Evolutionary conservation across 768 basidiomycete genomes (phyloP).

Genomic region (Glaciozyma antarctica): DNA sequence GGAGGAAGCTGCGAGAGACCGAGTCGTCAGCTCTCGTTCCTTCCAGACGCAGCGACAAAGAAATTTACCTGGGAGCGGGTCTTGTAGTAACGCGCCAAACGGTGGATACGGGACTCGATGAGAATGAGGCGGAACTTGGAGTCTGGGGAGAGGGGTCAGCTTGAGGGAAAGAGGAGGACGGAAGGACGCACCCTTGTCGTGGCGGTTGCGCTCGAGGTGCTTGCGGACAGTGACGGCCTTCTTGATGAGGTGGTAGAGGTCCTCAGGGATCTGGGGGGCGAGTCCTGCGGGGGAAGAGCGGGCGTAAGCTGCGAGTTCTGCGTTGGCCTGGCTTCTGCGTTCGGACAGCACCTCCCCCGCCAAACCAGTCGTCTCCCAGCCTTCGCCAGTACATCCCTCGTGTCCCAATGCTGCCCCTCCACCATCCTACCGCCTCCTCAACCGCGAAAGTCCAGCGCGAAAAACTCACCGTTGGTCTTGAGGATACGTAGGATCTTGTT

Average conservation of each 20-base stretch:
- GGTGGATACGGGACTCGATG: slow-evolving; percentile 98
- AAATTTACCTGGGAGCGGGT: slow-evolving; percentile 65
- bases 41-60: not conserved
- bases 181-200: slow-evolving; percentile 62
- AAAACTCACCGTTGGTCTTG: slow-evolving; percentile 72
- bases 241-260: slow-evolving; percentile 99
- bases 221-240: slow-evolving; percentile 99
- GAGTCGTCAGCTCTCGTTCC: not conserved
- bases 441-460: slow-evolving; percentile 17
- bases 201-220: slow-evolving; percentile 94
- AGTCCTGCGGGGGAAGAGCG: slow-evolving; percentile 53
- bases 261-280: slow-evolving; percentile 95
- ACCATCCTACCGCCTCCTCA: slow-evolving; percentile 10
- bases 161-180: not conserved
- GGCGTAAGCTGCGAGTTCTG: not conserved
- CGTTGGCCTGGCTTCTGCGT: not conserved
- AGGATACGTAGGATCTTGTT: slow-evolving; percentile 99
- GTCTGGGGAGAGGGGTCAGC: slow-evolving; percentile 39
- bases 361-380: not conserved
- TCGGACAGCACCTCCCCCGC: not conserved
- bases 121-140: slow-evolving; percentile 92
- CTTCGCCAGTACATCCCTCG: not conserved
- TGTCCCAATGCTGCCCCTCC: not conserved
- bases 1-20: not conserved
- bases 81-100: slow-evolving; percentile 91